phyloP scores from a whole-genome alignment of 106 monocot species.

The Dendrobium officinale region DNA sequence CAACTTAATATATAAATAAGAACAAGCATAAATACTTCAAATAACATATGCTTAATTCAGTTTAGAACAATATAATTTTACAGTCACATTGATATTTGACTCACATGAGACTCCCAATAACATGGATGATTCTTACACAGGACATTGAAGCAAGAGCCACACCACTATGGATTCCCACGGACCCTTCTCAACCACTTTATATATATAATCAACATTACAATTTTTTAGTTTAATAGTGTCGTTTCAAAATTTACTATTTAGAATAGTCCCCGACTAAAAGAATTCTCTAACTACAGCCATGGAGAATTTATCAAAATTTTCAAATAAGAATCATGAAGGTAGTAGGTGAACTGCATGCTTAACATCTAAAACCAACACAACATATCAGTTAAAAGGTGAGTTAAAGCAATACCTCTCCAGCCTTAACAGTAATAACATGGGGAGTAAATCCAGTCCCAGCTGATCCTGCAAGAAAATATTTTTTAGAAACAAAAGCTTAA shows the following conservation, averaged over 20 bases:
- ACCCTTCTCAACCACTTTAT: no score
- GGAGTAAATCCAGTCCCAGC: slow-evolving; percentile 48
- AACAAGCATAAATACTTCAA: background rate
- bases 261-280: background rate
- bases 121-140: no score
- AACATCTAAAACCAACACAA: background rate
- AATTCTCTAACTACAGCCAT: background rate
- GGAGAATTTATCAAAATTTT: background rate
- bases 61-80: background rate
- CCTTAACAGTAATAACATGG: slow-evolving; percentile 53
- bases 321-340: background rate
- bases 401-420: slow-evolving; percentile 55
- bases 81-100: background rate
- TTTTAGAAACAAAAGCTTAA: background rate
- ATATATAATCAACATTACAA: no score
- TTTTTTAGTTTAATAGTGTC: background rate
- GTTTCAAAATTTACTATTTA: background rate
- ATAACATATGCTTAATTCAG: background rate
- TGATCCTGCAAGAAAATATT: slow-evolving; percentile 32
- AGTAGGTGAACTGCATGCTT: background rate
- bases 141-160: no score
- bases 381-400: background rate
- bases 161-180: no score
- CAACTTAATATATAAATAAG: background rate
- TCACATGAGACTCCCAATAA: background rate